phyloP scores from a whole-genome alignment of 2,329 filamentous ascomycete species.

The Cercospora sp. region DNA sequence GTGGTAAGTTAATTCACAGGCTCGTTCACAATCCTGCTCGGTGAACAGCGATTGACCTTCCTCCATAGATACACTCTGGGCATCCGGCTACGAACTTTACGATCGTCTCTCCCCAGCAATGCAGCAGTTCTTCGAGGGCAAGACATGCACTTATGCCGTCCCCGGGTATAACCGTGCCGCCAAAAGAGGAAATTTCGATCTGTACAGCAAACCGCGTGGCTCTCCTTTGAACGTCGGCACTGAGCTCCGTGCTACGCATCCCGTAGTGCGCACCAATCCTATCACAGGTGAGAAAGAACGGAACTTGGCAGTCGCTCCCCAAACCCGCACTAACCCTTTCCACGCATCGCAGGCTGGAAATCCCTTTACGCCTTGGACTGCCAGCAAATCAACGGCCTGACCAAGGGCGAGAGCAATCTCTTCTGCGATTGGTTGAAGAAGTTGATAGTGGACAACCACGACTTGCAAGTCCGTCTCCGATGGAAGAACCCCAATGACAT shows the following conservation, averaged over 20 bases:
- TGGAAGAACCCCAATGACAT: constrained; percentile 51
- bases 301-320: background rate
- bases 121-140: constrained; percentile 58
- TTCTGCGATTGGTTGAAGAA: constrained; percentile 27
- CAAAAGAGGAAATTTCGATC: too few species aligned
- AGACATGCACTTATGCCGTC: constrained; percentile 54
- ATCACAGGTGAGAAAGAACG: constrained; percentile 45
- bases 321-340: background rate
- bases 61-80: constrained; percentile 59
- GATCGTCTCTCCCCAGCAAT: constrained; percentile 60
- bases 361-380: constrained; percentile 61
- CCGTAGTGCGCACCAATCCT: constrained; percentile 59
- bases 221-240: constrained; percentile 27
- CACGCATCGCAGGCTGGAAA: constrained; percentile 53
- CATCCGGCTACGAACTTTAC: constrained; percentile 66
- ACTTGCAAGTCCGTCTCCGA: constrained; percentile 51
- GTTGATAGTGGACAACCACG: constrained; percentile 52
- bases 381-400: constrained; percentile 55
- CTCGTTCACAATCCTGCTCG: background rate
- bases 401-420: constrained; percentile 24
- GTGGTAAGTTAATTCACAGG: constrained; percentile 7
- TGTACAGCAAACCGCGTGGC: background rate
- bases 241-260: constrained; percentile 41
- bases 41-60: background rate
- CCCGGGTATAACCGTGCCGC: constrained; percentile 35